Conservation (phyloP, 148 eudicot genomes). For the Spergularia marina region DNA sequence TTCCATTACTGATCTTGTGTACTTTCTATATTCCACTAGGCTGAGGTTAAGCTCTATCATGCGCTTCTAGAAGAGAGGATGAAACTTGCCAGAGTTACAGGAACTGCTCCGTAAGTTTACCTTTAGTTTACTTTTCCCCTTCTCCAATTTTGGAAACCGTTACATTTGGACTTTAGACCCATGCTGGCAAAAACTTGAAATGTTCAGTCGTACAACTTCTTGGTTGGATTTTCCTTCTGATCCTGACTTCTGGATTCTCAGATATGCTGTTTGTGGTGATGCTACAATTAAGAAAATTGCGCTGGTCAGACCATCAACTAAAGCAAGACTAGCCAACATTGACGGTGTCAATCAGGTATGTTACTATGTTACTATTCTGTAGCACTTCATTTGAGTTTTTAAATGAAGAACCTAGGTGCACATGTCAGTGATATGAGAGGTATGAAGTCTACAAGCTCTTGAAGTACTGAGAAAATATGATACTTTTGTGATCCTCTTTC, state of each 20-base stretch:
- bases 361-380: constrained; percentile 4
- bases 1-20: constrained; percentile 10
- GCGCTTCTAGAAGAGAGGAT: constrained; percentile 68
- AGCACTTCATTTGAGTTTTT: neutral
- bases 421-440: neutral
- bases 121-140: neutral
- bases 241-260: constrained; percentile 36
- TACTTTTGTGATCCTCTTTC: neutral
- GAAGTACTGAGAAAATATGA: neutral
- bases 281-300: constrained; percentile 65
- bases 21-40: constrained; percentile 28
- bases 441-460: neutral
- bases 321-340: constrained; percentile 80
- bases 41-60: constrained; percentile 56
- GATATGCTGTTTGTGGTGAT: constrained; percentile 87
- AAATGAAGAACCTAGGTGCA: neutral
- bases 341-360: constrained; percentile 90
- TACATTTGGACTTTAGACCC: neutral
- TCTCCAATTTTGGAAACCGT: neutral
- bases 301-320: constrained; percentile 73
- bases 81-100: constrained; percentile 61
- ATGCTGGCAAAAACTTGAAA: constrained; percentile 5
- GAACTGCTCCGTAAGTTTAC: constrained; percentile 85
- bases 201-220: neutral
- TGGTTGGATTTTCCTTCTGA: constrained; percentile 5